phyloP scores from a whole-genome alignment of 768 basidiomycete species.

The Fomitopsis serialis region DNA sequence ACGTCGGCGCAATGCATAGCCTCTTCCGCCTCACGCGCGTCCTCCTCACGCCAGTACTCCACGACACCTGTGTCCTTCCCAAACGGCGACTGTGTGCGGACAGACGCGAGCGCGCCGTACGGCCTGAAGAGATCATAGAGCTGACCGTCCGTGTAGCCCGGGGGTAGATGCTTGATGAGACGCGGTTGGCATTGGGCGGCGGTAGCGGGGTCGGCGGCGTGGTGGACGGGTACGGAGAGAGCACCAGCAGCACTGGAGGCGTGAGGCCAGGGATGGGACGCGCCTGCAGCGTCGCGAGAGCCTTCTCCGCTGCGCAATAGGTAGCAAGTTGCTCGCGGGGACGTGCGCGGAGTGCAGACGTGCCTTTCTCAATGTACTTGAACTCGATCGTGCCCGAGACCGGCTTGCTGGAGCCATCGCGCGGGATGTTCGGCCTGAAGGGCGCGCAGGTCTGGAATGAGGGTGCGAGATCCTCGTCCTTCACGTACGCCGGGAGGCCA shows the following conservation, averaged over 20 bases:
- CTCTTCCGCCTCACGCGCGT: constrained; percentile 73
- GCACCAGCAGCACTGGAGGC: constrained; percentile 55
- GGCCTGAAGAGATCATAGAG: constrained; percentile 84
- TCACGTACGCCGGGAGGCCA: constrained; percentile 64
- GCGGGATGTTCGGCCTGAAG: constrained; percentile 71
- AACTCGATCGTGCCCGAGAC: constrained; percentile 80
- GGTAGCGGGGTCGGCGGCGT: constrained; percentile 71
- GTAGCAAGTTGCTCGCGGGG: constrained; percentile 1
- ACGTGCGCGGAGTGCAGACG: constrained; percentile 14
- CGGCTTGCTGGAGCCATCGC: constrained; percentile 47
- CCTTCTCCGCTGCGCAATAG: constrained; percentile 68
- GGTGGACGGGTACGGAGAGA: constrained; percentile 83
- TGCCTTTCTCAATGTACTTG: constrained; percentile 76
- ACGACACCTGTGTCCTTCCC: constrained; percentile 74
- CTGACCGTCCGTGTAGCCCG: constrained; percentile 57
- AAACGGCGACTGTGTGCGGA: constrained; percentile 66
- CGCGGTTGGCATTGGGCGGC: constrained; percentile 74
- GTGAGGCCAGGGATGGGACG: constrained; percentile 59
- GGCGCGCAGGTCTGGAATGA: constrained; percentile 74
- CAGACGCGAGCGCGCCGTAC: constrained; percentile 79
- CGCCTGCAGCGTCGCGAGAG: constrained; percentile 76
- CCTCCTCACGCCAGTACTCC: constrained; percentile 86
- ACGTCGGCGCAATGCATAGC: constrained; percentile 81
- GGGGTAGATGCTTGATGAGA: constrained; percentile 80
- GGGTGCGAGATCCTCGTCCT: constrained; percentile 72